These are phyloP conservation scores for Populus pruinosa DNA, from an alignment of 345 rosid genomes.

Conservation along the genomic window DNA sequence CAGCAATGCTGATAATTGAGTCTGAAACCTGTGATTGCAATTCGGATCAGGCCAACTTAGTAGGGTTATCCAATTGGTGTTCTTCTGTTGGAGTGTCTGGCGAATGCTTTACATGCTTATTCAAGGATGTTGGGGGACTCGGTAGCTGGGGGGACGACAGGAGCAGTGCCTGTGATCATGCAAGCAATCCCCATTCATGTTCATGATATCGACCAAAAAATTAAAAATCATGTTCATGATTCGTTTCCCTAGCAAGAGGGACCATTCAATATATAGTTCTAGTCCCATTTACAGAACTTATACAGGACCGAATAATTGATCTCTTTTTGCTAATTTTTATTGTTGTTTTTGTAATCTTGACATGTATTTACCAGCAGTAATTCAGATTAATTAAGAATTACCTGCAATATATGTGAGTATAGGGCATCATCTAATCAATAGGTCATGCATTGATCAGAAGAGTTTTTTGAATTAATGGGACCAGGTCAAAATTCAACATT, in stretches of 20 bases:
- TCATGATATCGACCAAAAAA: not conserved
- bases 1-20: not conserved
- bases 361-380: not conserved
- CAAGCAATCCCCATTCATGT: not conserved
- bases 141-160: not conserved
- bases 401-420: not conserved
- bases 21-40: not conserved
- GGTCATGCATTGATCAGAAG: slow-evolving; percentile 5
- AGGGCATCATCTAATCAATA: not conserved
- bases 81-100: not conserved
- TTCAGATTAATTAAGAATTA: not conserved
- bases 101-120: not conserved
- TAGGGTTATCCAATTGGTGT: not conserved
- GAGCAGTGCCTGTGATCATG: not conserved
- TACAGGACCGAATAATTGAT: slow-evolving; percentile 12
- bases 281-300: not conserved
- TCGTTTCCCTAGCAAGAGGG: not conserved
- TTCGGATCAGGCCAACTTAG: not conserved
- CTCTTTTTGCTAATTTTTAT: not conserved
- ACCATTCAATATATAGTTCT: not conserved
- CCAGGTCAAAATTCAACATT: slow-evolving; percentile 24
- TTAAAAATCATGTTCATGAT: slow-evolving; percentile 3
- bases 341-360: not conserved
- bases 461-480: not conserved
- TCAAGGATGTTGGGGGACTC: not conserved